phyloP scores from a whole-genome alignment of 2,329 filamentous ascomycete species.

The Phoma sp. region DNA sequence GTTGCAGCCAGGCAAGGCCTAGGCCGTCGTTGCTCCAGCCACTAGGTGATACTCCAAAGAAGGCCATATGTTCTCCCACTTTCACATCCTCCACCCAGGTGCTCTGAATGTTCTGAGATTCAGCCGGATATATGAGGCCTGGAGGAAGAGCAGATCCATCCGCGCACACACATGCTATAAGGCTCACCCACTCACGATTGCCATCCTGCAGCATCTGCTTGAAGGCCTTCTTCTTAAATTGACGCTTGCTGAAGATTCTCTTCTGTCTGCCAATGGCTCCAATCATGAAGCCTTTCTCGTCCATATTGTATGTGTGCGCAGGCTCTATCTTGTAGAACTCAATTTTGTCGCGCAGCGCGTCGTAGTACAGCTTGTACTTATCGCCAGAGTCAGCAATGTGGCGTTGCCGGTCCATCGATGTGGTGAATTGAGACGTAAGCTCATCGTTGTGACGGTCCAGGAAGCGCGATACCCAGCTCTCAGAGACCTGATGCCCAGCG shows the following conservation, averaged over 20 bases:
- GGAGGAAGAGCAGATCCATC: background rate
- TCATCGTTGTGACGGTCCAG: background rate
- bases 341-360: background rate
- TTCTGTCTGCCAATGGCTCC: constrained; percentile 8
- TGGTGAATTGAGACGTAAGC: background rate
- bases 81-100: constrained; percentile 6
- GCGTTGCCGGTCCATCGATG: background rate
- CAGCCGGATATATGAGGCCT: constrained; percentile 8
- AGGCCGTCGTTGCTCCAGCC: constrained; percentile 18
- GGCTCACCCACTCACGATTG: background rate
- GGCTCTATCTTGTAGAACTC: constrained; percentile 3
- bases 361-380: background rate
- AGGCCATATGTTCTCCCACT: background rate
- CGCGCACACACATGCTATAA: background rate
- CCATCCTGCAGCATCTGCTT: background rate
- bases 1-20: background rate
- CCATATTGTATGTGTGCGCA: constrained; percentile 10
- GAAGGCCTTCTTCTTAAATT: background rate
- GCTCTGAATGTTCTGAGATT: background rate
- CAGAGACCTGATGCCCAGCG: background rate
- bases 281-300: background rate
- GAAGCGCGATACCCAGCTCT: background rate
- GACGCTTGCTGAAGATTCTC: constrained; percentile 5
- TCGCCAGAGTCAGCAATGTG: background rate
- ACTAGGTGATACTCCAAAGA: background rate